Base-by-base conservation (phyloP, 2,329 filamentous ascomycete species). In the Fusarium sp. region DNA sequence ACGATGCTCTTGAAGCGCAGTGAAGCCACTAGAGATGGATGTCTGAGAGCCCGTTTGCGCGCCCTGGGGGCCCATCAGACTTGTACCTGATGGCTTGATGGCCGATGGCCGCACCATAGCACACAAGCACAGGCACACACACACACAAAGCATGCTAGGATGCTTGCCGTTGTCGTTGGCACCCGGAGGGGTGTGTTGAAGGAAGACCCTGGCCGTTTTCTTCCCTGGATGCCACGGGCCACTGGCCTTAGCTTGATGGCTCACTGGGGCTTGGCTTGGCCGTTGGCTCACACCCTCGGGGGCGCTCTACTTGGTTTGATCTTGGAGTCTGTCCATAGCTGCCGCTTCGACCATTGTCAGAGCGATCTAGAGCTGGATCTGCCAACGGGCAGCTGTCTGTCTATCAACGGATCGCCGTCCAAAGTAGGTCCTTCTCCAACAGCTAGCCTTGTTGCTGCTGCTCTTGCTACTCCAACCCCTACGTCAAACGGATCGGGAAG, bases 391-490 rank as follows among this genome's bases (percentile, higher is more conserved):
- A 69, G 65, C 61, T 73, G 65, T 65, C 67, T 73, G 65, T 65
- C 67, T 73, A 69, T 70, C 63, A 67, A 72, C 56, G 58, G 73
- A 75, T 67, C 61, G 65, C 25, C 55, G 51, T 65, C 58, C 55
- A 66, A 67, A 62, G 64, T 54, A 73, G 63, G 56, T 54, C 66
- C 58, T 60, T 64, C 67, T 67, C 61, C 60, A 71, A 72, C 40
- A 61, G 70, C 62, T 57, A 63, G 64, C 56, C 61, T 66, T 46
- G 42, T 29, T 69, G 63, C 58, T 64, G 57, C 58, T 67, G 38
- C 65, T 27, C 42, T 46, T 68, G 66, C 53, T 65, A 56, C 60
- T 65, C 44, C 61, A 64, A 64, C 54, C 70, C 62, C 63, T 72
- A 33, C 44, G 68, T 64, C 69, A 73, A 73, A 74, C 69, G 60